Evolutionary conservation across 495 filamentous ascomycete species (phyloP), one percentile per base, ranked within the genome.

Genomic region (Elasticomyces elasticus): DNA sequence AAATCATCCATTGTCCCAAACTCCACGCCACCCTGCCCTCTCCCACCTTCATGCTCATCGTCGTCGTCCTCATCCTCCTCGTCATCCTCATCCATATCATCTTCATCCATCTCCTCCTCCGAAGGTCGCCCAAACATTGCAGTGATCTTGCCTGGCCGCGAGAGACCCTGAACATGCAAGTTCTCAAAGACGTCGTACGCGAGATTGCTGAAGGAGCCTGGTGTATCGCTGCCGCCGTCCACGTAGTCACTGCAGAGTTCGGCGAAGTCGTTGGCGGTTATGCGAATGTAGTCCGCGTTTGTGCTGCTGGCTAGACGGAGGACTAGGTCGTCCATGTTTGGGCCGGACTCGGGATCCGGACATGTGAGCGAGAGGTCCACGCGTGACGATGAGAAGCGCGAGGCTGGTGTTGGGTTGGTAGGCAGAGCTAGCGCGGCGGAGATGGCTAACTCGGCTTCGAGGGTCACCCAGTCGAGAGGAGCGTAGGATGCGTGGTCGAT

Each of bases 231-330:
- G 5, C 58, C 50, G 15, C 41, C 30, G 19, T 54, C 58, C 19
- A 61, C 54, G 63, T 86, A 87, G 59, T 83, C 77, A 26, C 81
- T 85, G 37, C 85, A 77, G 37, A 97, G 72, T 51, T 89, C 75
- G 13, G 88, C 85, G 57, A 98, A 75, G 65, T 89, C 86, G 56
- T 85, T 81, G 13, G 89, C 82, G 66, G 85, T 81, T 13, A 98
- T 68, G 22, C 79, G 77, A 30, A 98, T 71, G 5, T 96, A 64
- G 66, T 97, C 86, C n/a, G 89, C 82, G 28, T 72, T 69, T 12
- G 84, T 54, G 17, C 78, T 72, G 11, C 69, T 63, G 1, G 88
- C 84, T 27, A 86, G 67, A 26, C 67, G 70, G 41, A 77, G 71
- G 7, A 86, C 76, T 25, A 86, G 64, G 1, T 68, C 65, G 51